Conservation (phyloP, 208 protist species). For the Trypanosoma lewisi region DNA sequence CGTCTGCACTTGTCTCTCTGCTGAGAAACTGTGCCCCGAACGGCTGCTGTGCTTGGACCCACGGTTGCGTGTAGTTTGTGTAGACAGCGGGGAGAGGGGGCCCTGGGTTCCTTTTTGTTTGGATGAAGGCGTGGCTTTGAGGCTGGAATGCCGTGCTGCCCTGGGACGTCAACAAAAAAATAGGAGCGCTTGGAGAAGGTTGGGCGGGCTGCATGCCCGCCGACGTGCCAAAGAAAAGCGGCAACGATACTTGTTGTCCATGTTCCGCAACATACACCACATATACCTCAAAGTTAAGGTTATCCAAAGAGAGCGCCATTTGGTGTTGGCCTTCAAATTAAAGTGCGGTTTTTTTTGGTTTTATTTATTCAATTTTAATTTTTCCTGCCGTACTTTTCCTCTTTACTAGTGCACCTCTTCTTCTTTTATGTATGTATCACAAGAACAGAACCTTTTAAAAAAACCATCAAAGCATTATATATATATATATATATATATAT, state of each 20-base stretch:
- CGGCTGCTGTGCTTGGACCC: slow-evolving; percentile 1
- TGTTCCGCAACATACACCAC: neutral
- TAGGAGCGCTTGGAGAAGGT: neutral
- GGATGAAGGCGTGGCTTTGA: neutral
- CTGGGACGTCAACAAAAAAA: slow-evolving; percentile 3
- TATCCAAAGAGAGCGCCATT: too few species aligned
- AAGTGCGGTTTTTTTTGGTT: too few species aligned
- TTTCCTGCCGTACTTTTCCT: too few species aligned
- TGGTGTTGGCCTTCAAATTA: too few species aligned
- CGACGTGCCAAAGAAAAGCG: neutral
- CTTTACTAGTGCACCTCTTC: too few species aligned
- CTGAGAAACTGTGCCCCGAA: neutral
- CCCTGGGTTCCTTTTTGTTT: neutral
- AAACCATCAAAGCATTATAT: too few species aligned
- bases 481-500: too few species aligned
- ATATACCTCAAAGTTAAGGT: neutral
- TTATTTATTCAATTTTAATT: too few species aligned
- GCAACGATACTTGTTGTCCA: neutral
- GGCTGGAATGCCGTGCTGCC: neutral
- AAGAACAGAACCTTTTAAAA: too few species aligned
- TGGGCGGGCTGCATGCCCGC: neutral
- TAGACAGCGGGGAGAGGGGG: neutral
- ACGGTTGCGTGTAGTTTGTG: neutral
- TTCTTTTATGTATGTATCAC: too few species aligned
- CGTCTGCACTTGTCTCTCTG: neutral